Base-by-base conservation (phyloP, 352 stramenopile genomes). In the Globisporangium lucens region DNA sequence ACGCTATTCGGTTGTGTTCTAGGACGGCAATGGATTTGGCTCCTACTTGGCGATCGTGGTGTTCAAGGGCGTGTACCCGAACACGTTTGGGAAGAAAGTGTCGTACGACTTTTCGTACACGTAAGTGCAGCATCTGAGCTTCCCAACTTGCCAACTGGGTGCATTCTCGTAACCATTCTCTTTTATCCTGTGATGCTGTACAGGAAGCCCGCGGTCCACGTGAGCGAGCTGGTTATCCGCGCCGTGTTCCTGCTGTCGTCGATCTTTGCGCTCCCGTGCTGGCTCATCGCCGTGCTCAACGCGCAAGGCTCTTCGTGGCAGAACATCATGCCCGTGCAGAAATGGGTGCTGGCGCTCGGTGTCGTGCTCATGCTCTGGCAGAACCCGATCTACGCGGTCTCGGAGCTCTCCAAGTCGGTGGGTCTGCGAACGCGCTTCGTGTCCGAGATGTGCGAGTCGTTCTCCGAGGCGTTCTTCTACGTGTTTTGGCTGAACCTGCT, bases 401-500 rank as follows among this genome's bases (percentile, higher is more conserved):
- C 86, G 3, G 76, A 92, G 43, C 74, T 89, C 63, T 87, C 78
- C 46, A 71, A 74, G 22, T 82, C 65, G 4, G 75, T 89, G 52
- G 88, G 74, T 63, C 62, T 84, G 47, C 77, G 83, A n/a, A 89
- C 78, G 24, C 75, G 81, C 2, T 93, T 92, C 43, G 78, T 89
- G 22, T 81, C 82, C 1, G 84, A 85, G 46, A 75, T 76, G 43
- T 91, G 82, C 47, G 79, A 93, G 66, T 86, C 87, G 20, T 83
- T 90, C 46, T 84, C 85, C 0, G 75, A 92, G 53, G 76, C 84
- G 4, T 90, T 87, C 53, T 93, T 94, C 59, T 90, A 90, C 61
- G 80, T 91, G 0, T 86, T 90, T 46, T 94, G 85, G 85, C 68
- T 95, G n/a, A 89, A 89, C 38, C 68, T 95, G 17, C 79, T 95